Evolutionary conservation across 495 filamentous ascomycete species (phyloP).

Genomic region (Alectoria sarmentosa): DNA sequence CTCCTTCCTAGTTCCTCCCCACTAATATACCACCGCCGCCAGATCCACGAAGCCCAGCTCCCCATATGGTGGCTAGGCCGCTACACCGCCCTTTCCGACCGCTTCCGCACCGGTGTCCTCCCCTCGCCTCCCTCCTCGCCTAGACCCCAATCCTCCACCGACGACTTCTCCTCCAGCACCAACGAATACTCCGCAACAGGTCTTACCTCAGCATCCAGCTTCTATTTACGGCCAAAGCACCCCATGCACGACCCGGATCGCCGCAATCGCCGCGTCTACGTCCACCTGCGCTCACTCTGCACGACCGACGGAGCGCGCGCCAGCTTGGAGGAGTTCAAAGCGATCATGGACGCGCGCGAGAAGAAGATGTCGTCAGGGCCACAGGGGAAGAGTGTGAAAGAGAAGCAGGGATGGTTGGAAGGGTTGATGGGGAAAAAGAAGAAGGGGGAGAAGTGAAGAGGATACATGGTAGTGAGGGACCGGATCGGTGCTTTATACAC

Average conservation of each 20-base stretch:
- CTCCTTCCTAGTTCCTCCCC: not conserved
- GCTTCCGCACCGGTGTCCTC: conserved; percentile 40
- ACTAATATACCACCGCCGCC: conserved; percentile 19
- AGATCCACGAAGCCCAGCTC: conserved; percentile 21
- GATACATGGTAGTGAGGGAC: not conserved
- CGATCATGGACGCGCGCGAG: conserved; percentile 24
- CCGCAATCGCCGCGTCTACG: conserved; percentile 42
- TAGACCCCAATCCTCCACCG: conserved; percentile 19
- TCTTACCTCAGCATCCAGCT: conserved; percentile 22
- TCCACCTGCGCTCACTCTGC: conserved; percentile 42
- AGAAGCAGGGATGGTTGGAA: conserved; percentile 22
- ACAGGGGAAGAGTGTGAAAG: conserved; percentile 8
- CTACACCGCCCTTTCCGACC: conserved; percentile 46
- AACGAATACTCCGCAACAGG: conserved; percentile 26
- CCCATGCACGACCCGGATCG: conserved; percentile 34
- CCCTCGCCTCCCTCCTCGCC: conserved; percentile 22
- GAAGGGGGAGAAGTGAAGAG: conserved; percentile 10
- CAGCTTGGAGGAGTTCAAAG: conserved; percentile 35
- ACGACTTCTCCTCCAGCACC: not conserved
- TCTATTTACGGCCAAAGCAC: conserved; percentile 12
- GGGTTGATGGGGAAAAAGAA: conserved; percentile 20
- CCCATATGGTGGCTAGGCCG: conserved; percentile 50
- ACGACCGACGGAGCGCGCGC: conserved; percentile 40
- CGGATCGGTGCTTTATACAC: not conserved
- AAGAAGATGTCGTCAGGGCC: conserved; percentile 4